phyloP scores from a whole-genome alignment of 345 rosid genomes.

The Capsella bursapastoris region DNA sequence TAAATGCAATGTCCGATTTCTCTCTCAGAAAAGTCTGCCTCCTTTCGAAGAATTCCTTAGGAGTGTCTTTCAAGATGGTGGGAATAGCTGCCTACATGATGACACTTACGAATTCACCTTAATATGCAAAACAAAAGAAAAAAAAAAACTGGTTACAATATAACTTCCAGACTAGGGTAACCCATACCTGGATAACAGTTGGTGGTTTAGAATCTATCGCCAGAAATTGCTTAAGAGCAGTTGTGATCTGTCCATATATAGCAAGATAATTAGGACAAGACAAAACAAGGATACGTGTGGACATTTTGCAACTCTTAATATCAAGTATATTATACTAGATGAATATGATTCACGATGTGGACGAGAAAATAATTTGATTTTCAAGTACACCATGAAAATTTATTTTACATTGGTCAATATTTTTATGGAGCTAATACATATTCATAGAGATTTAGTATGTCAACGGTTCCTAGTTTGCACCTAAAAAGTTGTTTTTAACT shows the following conservation, averaged over 20 bases:
- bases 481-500: no score
- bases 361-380: no score
- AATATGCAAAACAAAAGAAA: no score
- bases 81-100: constrained; percentile 65
- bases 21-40: constrained; percentile 45
- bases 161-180: neutral
- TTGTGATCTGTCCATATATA: constrained; percentile 46
- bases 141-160: neutral
- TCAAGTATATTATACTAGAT: no score
- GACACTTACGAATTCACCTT: neutral
- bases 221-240: constrained; percentile 45
- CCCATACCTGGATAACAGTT: constrained; percentile 51
- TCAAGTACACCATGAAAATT: no score
- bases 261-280: neutral
- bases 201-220: constrained; percentile 47
- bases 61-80: constrained; percentile 61
- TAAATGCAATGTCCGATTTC: constrained; percentile 49
- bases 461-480: no score
- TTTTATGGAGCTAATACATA: no score
- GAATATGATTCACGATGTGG: no score
- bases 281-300: neutral
- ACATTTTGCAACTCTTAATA: neutral
- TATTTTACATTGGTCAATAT: no score
- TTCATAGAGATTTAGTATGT: no score
- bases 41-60: constrained; percentile 56